These are phyloP conservation scores for Cenococcum geophilum DNA, from an alignment of 495 filamentous ascomycete genomes.

Conservation along the genomic window DNA sequence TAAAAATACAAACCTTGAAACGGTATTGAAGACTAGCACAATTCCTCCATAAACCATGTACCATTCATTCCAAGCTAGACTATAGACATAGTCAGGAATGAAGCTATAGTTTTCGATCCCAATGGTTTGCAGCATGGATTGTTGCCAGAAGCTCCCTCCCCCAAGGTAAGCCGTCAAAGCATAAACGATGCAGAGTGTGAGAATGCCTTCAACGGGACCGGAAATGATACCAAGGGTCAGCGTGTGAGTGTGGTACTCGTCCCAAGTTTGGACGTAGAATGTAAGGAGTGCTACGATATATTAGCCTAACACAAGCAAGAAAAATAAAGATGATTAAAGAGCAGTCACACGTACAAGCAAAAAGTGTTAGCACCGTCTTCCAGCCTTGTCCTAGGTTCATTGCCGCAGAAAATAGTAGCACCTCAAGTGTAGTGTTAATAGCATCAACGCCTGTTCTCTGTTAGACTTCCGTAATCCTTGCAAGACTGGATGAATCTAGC, in stretches of 20 bases:
- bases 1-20: constrained; percentile 45
- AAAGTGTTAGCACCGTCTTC: constrained; percentile 77
- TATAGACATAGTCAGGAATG: constrained; percentile 63
- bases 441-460: constrained; percentile 71
- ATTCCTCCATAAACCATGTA: constrained; percentile 85
- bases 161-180: constrained; percentile 78
- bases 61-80: constrained; percentile 81
- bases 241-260: constrained; percentile 96
- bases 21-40: constrained; percentile 77
- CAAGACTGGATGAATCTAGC: background rate
- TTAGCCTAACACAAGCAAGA: background rate
- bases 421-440: constrained; percentile 89
- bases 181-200: constrained; percentile 77
- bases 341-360: constrained; percentile 57
- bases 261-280: constrained; percentile 98
- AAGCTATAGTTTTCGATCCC: constrained; percentile 57
- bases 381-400: constrained; percentile 93
- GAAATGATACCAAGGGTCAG: constrained; percentile 88
- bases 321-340: background rate
- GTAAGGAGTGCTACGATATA: constrained; percentile 60
- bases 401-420: constrained; percentile 79
- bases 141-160: constrained; percentile 88
- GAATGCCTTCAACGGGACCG: constrained; percentile 89
- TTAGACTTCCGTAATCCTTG: constrained; percentile 8
- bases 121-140: constrained; percentile 64